Conservation (phyloP, 148 eudicot species). For the Diospyros lotus region DNA sequence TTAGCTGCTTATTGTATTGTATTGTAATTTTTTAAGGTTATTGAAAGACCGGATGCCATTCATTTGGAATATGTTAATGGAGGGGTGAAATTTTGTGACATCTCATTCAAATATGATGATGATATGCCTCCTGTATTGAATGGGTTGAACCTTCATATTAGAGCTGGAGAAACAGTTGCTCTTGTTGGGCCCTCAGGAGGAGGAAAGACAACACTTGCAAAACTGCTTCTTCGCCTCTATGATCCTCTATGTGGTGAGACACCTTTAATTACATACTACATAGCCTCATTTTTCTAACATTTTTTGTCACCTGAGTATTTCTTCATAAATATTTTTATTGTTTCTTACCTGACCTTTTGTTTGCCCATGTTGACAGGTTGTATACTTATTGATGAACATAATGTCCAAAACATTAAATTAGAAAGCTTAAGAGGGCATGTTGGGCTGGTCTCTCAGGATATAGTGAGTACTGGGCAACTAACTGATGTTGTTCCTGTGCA, state of each 20-base stretch:
- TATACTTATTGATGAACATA: constrained; percentile 61
- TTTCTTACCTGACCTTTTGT: constrained; percentile 3
- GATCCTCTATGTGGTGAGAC: constrained; percentile 75
- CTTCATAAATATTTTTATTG: constrained; percentile 10
- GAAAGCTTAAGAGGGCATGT: constrained; percentile 81
- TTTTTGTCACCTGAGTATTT: not conserved
- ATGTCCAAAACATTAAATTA: constrained; percentile 51
- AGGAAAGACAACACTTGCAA: constrained; percentile 85
- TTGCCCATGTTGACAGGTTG: constrained; percentile 44
- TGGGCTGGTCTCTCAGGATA: constrained; percentile 89
- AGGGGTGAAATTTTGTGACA: constrained; percentile 57
- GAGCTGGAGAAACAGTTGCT: constrained; percentile 91
- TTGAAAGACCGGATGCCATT: constrained; percentile 64
- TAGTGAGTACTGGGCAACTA: constrained; percentile 45
- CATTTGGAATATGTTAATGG: constrained; percentile 57
- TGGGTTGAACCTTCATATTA: constrained; percentile 66
- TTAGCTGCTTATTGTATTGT: constrained; percentile 6
- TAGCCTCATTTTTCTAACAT: not conserved
- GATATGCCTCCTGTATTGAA: constrained; percentile 56
- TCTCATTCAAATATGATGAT: constrained; percentile 67
- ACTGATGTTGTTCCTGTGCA: not conserved
- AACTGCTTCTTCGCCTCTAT: constrained; percentile 94
- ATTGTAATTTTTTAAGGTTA: constrained; percentile 37
- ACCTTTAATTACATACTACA: not conserved
- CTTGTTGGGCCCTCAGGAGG: constrained; percentile 98